Evolutionary conservation across 331 rosid genomes (phyloP).

Genomic region (Quercus tomentella): DNA sequence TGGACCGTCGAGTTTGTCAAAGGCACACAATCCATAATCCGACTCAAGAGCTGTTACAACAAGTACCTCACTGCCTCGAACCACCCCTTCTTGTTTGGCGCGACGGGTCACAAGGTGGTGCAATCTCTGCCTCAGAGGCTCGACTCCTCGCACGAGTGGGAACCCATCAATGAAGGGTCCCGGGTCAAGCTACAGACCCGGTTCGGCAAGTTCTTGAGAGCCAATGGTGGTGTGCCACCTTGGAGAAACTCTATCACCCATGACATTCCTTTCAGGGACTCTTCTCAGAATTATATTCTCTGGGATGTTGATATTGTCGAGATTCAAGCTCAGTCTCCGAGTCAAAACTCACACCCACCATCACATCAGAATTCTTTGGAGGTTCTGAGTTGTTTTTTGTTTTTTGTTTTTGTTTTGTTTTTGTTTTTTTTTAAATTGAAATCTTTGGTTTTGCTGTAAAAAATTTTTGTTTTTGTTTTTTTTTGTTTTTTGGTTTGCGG

Average conservation of each 20-base stretch:
- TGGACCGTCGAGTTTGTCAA: slow-evolving; percentile 50
- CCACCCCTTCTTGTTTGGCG: slow-evolving; percentile 39
- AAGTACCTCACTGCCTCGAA: slow-evolving; percentile 59
- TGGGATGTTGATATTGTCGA: slow-evolving; percentile 57
- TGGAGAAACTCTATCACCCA: slow-evolving; percentile 62
- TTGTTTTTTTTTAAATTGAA: not conserved
- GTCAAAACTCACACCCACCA: slow-evolving; percentile 15
- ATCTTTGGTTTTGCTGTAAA: not conserved
- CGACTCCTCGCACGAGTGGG: slow-evolving; percentile 67
- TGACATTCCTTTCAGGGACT: slow-evolving; percentile 49
- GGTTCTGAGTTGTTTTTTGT: slow-evolving; percentile 28
- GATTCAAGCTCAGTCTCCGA: slow-evolving; percentile 28
- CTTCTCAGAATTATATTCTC: slow-evolving; percentile 50
- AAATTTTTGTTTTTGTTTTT: not conserved
- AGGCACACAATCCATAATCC: slow-evolving; percentile 30
- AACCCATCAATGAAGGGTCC: slow-evolving; percentile 43
- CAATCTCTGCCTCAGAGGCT: slow-evolving; percentile 35
- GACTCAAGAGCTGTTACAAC: slow-evolving; percentile 54
- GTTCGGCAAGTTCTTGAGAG: slow-evolving; percentile 51
- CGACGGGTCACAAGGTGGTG: slow-evolving; percentile 57
- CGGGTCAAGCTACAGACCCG: slow-evolving; percentile 40
- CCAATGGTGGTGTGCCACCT: slow-evolving; percentile 53
- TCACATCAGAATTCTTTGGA: slow-evolving; percentile 44
- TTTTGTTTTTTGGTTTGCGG: slow-evolving; percentile 29
- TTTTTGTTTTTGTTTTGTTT: not conserved